These are phyloP conservation scores for Thraustotheca clavata DNA, from an alignment of 352 stramenopile species.

Conservation along the genomic window DNA sequence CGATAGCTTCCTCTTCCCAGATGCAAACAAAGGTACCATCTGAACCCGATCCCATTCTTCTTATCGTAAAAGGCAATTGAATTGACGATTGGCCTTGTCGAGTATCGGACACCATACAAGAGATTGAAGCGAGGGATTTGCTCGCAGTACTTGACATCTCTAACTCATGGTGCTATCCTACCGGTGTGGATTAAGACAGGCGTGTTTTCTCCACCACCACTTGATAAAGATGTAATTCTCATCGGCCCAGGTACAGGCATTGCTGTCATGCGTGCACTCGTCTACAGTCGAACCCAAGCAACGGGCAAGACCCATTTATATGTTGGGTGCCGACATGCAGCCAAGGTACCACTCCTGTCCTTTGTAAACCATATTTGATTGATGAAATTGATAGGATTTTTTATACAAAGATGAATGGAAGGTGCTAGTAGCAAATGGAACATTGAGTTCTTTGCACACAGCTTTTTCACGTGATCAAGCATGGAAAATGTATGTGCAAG, in stretches of 20 bases:
- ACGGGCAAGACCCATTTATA: conserved; percentile 38
- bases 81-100: conserved; percentile 82
- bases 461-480: conserved; percentile 87
- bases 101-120: conserved; percentile 88
- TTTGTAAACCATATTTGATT: neutral
- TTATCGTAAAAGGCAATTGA: conserved; percentile 43
- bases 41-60: too few relatives aligned
- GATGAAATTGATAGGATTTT: conserved; percentile 55
- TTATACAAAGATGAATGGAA: conserved; percentile 77
- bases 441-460: conserved; percentile 66
- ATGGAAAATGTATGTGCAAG: conserved; percentile 90
- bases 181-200: conserved; percentile 84
- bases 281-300: conserved; percentile 63
- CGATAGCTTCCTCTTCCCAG: conserved; percentile 81
- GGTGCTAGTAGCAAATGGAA: conserved; percentile 32
- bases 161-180: conserved; percentile 45
- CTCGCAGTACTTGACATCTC: conserved; percentile 60
- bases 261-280: conserved; percentile 84
- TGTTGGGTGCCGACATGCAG: conserved; percentile 83
- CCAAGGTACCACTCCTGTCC: conserved; percentile 33
- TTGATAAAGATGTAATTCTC: conserved; percentile 62
- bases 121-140: conserved; percentile 73
- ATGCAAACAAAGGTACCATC: conserved; percentile 43
- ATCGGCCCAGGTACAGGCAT: conserved; percentile 88
- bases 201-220: conserved; percentile 49